A percentile compares a stretch with the other conserved stretches of the same genome.
phyloP scores from a whole-genome alignment of 2,329 filamentous ascomycete species.

The Fusarium sarcochroum region DNA sequence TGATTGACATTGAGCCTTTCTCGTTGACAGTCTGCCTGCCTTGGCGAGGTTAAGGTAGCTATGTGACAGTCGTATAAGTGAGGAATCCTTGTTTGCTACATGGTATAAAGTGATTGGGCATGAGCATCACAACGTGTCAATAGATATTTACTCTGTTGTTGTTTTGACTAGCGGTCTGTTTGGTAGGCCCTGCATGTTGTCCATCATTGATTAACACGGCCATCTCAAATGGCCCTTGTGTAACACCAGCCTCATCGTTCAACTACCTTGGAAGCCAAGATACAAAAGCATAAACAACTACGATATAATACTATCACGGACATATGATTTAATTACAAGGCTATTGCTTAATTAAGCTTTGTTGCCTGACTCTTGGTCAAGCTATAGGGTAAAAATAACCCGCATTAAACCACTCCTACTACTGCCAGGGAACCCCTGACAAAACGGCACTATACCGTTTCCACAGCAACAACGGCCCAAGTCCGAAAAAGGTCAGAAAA shows the following conservation, averaged over 20 bases:
- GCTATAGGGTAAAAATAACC: conserved; percentile 23
- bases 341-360: conserved; percentile 3
- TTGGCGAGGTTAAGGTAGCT: too few relatives aligned
- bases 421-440: conserved; percentile 28
- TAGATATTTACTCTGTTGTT: neutral
- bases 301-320: neutral
- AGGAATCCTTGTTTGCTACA: neutral
- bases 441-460: conserved; percentile 25
- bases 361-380: neutral
- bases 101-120: neutral
- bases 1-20: neutral
- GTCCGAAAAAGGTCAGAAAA: conserved; percentile 31
- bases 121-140: neutral
- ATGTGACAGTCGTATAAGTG: neutral
- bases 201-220: neutral
- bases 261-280: too few relatives aligned
- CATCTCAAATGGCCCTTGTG: neutral
- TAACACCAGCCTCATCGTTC: neutral
- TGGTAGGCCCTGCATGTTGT: conserved; percentile 6
- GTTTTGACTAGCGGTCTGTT: conserved; percentile 2
- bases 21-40: neutral
- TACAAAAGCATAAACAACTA: neutral
- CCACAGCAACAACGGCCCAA: conserved; percentile 41
- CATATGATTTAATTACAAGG: conserved; percentile 1
- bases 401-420: conserved; percentile 12